Conservation (phyloP, 176 grass and related monocot genomes). For the Bolboschoenus planiculmis region DNA sequence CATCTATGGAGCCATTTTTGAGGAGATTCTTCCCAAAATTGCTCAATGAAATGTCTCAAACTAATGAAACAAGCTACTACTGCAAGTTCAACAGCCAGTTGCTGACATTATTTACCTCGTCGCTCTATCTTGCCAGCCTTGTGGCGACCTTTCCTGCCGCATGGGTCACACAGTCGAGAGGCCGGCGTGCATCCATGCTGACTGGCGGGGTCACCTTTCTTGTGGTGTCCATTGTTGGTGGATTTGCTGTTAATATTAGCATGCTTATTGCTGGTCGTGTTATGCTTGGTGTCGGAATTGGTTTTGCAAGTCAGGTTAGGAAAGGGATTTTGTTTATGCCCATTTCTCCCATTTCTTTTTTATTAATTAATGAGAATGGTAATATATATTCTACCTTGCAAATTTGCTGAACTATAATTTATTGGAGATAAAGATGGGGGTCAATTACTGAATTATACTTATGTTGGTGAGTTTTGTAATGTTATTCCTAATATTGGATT, state of each 20-base stretch:
- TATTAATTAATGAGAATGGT: not conserved
- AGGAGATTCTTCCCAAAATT: slow-evolving; percentile 63
- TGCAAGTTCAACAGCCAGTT: slow-evolving; percentile 93
- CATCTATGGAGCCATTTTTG: slow-evolving; percentile 65
- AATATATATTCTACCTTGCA: not conserved
- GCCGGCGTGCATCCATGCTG: slow-evolving; percentile 40
- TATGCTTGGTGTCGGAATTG: slow-evolving; percentile 57
- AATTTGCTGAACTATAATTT: not conserved
- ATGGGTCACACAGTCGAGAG: slow-evolving; percentile 26
- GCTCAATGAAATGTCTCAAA: slow-evolving; percentile 39
- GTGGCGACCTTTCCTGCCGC: slow-evolving; percentile 48
- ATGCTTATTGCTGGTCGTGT: slow-evolving; percentile 51
- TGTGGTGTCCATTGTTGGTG: slow-evolving; percentile 29
- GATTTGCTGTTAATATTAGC: slow-evolving; percentile 31
- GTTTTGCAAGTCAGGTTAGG: slow-evolving; percentile 45
- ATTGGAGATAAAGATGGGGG: not conserved
- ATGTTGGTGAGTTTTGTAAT: not conserved
- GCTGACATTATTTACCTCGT: slow-evolving; percentile 66
- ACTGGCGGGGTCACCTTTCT: slow-evolving; percentile 51
- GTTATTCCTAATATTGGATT: not conserved
- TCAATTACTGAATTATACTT: not conserved
- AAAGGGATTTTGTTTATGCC: not conserved
- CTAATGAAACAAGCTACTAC: slow-evolving; percentile 54
- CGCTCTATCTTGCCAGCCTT: slow-evolving; percentile 59
- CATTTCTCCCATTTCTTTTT: not conserved